These are phyloP conservation scores for Cytospora schulzeri DNA, from an alignment of 2,329 filamentous ascomycete species.

Conservation along the genomic window DNA sequence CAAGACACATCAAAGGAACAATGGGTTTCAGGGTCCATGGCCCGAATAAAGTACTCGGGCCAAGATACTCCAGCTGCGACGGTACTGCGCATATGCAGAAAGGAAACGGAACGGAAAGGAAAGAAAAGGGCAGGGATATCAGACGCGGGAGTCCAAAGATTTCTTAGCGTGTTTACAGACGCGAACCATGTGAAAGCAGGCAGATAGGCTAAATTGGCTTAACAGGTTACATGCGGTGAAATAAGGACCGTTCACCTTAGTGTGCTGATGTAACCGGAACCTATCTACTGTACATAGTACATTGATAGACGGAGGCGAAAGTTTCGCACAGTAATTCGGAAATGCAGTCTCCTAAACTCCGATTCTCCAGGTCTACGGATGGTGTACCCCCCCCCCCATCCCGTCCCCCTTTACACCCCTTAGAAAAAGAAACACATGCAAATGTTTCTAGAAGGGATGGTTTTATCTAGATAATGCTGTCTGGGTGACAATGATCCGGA, in stretches of 20 bases:
- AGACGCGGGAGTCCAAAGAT: neutral
- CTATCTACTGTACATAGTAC: neutral
- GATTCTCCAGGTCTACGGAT: neutral
- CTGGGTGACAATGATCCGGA: neutral
- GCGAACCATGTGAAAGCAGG: neutral
- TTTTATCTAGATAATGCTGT: too few species aligned
- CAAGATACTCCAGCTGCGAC: neutral
- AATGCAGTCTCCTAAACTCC: neutral
- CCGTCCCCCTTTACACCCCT: too few species aligned
- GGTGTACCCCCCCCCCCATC: too few species aligned
- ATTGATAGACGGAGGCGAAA: neutral
- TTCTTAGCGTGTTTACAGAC: neutral
- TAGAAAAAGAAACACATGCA: too few species aligned
- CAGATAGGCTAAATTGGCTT: neutral
- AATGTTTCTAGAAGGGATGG: neutral
- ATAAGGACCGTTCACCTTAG: too few species aligned
- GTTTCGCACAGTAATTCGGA: neutral
- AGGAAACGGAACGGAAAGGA: neutral
- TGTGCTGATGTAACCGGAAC: neutral
- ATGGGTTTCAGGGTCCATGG: neutral
- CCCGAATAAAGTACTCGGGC: constrained; percentile 1
- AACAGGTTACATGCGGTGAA: too few species aligned
- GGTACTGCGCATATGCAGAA: neutral
- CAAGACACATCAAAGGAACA: constrained; percentile 9
- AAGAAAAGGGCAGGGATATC: neutral